A percentile compares a stretch with the other conserved stretches of the same genome.
phyloP scores from a whole-genome alignment of 495 filamentous ascomycete species.

The Clavariopsis aquatica region DNA sequence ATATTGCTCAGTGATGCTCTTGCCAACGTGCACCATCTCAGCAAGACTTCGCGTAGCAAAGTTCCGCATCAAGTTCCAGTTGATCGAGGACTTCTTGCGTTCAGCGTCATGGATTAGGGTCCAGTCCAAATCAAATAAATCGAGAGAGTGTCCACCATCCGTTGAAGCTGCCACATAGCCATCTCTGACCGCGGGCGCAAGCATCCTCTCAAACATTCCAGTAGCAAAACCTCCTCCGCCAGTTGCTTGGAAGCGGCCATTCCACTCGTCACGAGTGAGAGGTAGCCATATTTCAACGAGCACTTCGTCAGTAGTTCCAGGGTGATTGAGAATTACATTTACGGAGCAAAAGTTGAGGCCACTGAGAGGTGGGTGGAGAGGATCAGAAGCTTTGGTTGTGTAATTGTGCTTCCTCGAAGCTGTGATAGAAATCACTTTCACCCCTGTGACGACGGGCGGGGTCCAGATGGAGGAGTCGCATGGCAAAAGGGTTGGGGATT shows the following conservation, averaged over 20 bases:
- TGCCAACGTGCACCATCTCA: slow-evolving; percentile 22
- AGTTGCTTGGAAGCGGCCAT: slow-evolving; percentile 28
- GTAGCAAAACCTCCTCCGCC: slow-evolving; percentile 24
- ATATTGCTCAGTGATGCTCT: slow-evolving; percentile 24
- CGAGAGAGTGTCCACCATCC: slow-evolving; percentile 14
- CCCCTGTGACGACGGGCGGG: slow-evolving; percentile 11
- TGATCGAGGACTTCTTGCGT: slow-evolving; percentile 8
- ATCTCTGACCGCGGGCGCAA: slow-evolving; percentile 9
- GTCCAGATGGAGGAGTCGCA: slow-evolving; percentile 16
- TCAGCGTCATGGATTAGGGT: slow-evolving; percentile 5
- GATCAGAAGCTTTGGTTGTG: not conserved
- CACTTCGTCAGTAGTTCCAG: slow-evolving; percentile 22
- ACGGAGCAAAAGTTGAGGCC: slow-evolving; percentile 28
- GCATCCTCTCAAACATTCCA: slow-evolving; percentile 9
- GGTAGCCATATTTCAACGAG: slow-evolving; percentile 22
- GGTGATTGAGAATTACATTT: slow-evolving; percentile 21
- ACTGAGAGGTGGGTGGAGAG: not conserved
- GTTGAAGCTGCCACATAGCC: slow-evolving; percentile 24
- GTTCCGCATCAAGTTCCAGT: slow-evolving; percentile 28
- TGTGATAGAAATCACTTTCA: slow-evolving; percentile 18
- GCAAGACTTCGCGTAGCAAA: slow-evolving; percentile 22
- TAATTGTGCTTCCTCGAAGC: slow-evolving; percentile 6
- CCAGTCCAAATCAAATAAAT: slow-evolving; percentile 9
- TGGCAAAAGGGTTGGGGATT: not conserved
- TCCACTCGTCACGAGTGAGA: slow-evolving; percentile 9